Evolutionary conservation across 2,329 filamentous ascomycete genomes (phyloP), one percentile per base, ranked within the genome.

Genomic region (Pseudogymnoascus sp.): DNA sequence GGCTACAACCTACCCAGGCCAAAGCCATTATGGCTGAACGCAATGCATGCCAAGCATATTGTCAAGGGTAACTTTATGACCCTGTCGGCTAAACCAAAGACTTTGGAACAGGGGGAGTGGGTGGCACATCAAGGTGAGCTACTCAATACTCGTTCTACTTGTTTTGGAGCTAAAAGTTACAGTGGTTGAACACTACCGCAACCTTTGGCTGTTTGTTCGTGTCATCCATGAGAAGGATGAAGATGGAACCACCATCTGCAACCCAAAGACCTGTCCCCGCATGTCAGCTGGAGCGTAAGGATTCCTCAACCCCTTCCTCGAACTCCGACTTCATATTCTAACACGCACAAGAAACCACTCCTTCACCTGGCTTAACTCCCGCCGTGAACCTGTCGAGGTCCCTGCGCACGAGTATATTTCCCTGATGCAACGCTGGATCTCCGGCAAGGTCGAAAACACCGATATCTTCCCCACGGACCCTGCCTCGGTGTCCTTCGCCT

Each of bases 51-150:
- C 63, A 90, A 89, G 74, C 87, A 96, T 73, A 96, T 96, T 69
- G 93, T 97, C 73, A 96, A 93, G 80, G 93, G 93, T 65, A 98
- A 97, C 79, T 97, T 98, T 75, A 92, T 96, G 88, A 97, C 93
- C 10, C 79, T 98, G 65, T 96, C 93, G 72, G 92, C 92, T 61
- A 89, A 93, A 73, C 93, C 93, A 21, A 93, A 93, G 79, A 93
- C 95, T 64, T 90, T 97, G 54, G 93, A 97, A 73, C 87, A 92
- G 74, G 93, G 92, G 69, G 93, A 98, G 77, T 98, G 93, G 93
- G 84, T 97, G 70, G 93, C 93, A 67, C 92, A 97, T 76, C 93
- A 97, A 82, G 88, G 93, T 96, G 82, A 74, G 79, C 72, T 54
- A 23, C 21, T 39, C 31, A 28, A 39, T 19, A 28, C 4, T 43